Conservation (phyloP, 768 basidiomycete species). For the Boletellus ananas region DNA sequence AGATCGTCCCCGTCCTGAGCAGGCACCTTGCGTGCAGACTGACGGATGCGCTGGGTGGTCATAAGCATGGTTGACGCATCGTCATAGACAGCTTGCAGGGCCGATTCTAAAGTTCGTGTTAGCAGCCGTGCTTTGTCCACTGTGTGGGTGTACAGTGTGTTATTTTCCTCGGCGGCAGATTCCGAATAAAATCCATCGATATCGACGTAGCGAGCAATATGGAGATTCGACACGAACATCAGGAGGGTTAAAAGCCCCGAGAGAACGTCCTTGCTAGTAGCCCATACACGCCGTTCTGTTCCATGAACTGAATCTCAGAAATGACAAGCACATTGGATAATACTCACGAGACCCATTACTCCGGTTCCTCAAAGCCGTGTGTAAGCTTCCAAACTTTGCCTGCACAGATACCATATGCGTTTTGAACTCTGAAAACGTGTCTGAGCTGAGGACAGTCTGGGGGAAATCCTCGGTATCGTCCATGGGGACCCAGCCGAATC, state of each 20-base stretch:
- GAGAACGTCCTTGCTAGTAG: conserved; percentile 47
- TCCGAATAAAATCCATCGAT: conserved; percentile 68
- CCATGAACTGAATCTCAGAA: conserved; percentile 4
- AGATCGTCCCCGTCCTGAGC: conserved; percentile 20
- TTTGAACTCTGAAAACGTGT: conserved; percentile 53
- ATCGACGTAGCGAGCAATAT: conserved; percentile 79
- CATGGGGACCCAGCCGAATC: conserved; percentile 74
- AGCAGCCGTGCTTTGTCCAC: conserved; percentile 67
- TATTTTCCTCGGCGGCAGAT: conserved; percentile 37
- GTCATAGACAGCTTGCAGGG: conserved; percentile 72
- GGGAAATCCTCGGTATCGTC: conserved; percentile 47
- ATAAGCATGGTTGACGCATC: conserved; percentile 60
- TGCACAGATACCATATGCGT: conserved; percentile 47
- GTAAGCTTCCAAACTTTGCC: conserved; percentile 40
- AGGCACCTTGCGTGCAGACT: not conserved
- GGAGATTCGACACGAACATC: conserved; percentile 59
- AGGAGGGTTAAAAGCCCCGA: conserved; percentile 58
- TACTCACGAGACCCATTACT: conserved; percentile 25
- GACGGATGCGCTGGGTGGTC: conserved; percentile 44
- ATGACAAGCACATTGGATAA: not conserved
- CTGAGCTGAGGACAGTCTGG: conserved; percentile 44
- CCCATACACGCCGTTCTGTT: conserved; percentile 30
- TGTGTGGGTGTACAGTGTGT: conserved; percentile 55
- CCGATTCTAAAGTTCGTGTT: conserved; percentile 65
- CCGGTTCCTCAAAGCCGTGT: conserved; percentile 22